Conservation (phyloP, 2,329 filamentous ascomycete species). For the Cytospora paraplurivora region DNA sequence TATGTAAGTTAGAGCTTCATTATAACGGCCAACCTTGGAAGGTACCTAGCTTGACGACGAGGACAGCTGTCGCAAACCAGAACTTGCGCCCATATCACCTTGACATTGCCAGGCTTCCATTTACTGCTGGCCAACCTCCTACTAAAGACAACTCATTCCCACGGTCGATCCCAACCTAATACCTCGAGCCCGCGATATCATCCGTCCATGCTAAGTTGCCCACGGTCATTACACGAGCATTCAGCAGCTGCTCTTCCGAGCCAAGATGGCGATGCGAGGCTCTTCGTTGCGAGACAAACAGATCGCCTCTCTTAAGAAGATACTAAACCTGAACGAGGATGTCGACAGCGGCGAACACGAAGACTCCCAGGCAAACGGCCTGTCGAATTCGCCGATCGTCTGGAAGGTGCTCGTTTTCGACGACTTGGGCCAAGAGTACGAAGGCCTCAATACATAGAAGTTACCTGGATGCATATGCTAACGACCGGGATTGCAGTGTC, state of each 20-base stretch:
- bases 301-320: constrained; percentile 89
- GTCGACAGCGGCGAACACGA: constrained; percentile 60
- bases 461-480: constrained; percentile 3
- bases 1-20: constrained; percentile 20
- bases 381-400: constrained; percentile 76
- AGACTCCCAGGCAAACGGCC: constrained; percentile 64
- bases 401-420: constrained; percentile 99
- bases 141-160: neutral
- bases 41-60: constrained; percentile 3
- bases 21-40: neutral
- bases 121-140: too few species aligned
- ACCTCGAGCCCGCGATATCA: neutral
- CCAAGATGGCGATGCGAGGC: constrained; percentile 49
- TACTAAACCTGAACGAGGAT: constrained; percentile 90
- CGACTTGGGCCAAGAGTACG: constrained; percentile 42
- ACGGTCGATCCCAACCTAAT: neutral
- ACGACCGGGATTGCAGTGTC: constrained; percentile 53
- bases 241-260: constrained; percentile 22
- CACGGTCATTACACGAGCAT: constrained; percentile 19
- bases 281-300: constrained; percentile 54
- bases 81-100: constrained; percentile 7
- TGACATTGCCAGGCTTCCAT: neutral
- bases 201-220: constrained; percentile 23
- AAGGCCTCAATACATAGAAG: neutral
- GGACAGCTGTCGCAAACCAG: constrained; percentile 22